phyloP scores from a whole-genome alignment of 768 basidiomycete species.

The Coprinopsis marcescibilis region DNA sequence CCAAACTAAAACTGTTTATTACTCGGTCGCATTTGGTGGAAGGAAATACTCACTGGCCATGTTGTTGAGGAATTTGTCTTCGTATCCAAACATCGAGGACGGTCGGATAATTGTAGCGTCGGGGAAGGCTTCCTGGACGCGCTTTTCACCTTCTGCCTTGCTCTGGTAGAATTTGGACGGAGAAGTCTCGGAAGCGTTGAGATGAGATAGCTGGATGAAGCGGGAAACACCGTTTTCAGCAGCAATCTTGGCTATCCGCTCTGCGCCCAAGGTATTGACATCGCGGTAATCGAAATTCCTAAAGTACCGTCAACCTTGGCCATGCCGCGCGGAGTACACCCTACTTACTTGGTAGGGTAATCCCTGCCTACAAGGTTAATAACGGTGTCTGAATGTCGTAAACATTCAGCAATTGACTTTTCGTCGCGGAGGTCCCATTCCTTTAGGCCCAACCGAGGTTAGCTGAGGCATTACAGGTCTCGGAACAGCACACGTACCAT shows the following conservation, averaged over 20 bases:
- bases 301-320: constrained; percentile 8
- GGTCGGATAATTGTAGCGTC: constrained; percentile 87
- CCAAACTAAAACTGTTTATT: constrained; percentile 51
- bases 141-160: constrained; percentile 87
- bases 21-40: constrained; percentile 5
- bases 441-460: constrained; percentile 33
- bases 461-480: constrained; percentile 2
- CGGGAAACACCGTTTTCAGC: constrained; percentile 72
- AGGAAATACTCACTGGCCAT: constrained; percentile 64
- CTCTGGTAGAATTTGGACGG: constrained; percentile 80
- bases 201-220: constrained; percentile 90
- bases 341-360: constrained; percentile 85
- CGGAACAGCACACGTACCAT: constrained; percentile 53
- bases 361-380: constrained; percentile 95
- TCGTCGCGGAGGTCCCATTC: constrained; percentile 95
- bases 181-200: constrained; percentile 81
- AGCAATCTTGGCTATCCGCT: constrained; percentile 80
- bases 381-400: constrained; percentile 92
- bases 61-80: constrained; percentile 91
- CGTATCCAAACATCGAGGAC: constrained; percentile 82
- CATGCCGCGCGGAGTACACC: constrained; percentile 8
- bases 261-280: constrained; percentile 80
- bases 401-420: constrained; percentile 86
- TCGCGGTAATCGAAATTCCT: constrained; percentile 87
- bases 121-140: constrained; percentile 78